phyloP scores from a whole-genome alignment of 306 rosid genomes.

The Aeschynomene evenia region DNA sequence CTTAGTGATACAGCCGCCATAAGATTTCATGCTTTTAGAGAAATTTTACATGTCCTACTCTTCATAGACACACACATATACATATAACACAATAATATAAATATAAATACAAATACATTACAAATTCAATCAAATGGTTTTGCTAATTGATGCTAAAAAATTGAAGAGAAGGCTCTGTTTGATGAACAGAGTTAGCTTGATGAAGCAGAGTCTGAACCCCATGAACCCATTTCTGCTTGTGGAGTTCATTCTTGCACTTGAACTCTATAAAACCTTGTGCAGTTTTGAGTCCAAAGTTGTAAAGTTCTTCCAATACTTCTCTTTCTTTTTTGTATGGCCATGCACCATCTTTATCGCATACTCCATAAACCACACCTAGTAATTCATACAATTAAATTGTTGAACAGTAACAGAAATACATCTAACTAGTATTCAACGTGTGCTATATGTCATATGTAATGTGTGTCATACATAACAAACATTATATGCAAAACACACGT shows the following conservation, averaged over 20 bases:
- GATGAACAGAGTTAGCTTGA: constrained; percentile 50
- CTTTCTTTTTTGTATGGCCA: constrained; percentile 82
- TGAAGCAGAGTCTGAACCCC: constrained; percentile 63
- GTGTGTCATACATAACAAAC: too few relatives aligned
- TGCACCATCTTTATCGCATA: constrained; percentile 68
- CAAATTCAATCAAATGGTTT: constrained; percentile 36
- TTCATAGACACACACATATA: neutral
- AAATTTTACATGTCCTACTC: constrained; percentile 26
- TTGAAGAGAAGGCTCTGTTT: constrained; percentile 48
- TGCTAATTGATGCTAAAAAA: constrained; percentile 43
- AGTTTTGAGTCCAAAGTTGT: constrained; percentile 82
- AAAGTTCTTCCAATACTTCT: constrained; percentile 55
- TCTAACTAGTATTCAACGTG: too few relatives aligned
- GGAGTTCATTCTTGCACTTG: constrained; percentile 67
- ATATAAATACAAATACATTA: neutral
- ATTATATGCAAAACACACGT: too few relatives aligned
- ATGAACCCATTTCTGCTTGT: constrained; percentile 76
- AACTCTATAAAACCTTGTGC: constrained; percentile 79
- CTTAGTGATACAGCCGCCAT: neutral
- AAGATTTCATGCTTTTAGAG: constrained; percentile 13
- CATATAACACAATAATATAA: neutral
- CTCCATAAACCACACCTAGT: constrained; percentile 75
- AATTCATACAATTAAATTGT: too few relatives aligned
- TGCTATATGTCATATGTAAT: too few relatives aligned
- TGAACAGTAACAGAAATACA: too few relatives aligned